Evolutionary conservation across 108 stramenopile genomes (phyloP).

Genomic region (Nannochloropsis oceanica): DNA sequence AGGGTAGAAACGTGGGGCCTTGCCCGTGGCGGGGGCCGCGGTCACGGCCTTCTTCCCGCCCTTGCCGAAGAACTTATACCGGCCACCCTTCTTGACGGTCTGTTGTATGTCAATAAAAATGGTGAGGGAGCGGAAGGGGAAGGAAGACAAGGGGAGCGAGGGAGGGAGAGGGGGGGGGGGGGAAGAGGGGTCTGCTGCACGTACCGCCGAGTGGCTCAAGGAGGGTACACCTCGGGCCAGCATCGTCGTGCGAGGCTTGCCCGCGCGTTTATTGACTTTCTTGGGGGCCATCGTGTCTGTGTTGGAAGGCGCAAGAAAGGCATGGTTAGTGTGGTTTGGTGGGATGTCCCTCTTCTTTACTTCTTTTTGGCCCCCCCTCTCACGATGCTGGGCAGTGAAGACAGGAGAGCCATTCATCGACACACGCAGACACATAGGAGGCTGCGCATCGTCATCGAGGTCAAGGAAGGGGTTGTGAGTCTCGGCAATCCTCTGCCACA

Average conservation of each 20-base stretch:
- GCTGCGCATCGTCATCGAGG: too few species aligned
- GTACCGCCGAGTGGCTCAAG: not conserved
- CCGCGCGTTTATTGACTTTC: not conserved
- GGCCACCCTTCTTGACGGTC: not conserved
- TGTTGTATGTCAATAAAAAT: not conserved
- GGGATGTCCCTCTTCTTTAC: too few species aligned
- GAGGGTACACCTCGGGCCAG: not conserved
- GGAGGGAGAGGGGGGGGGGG: not conserved
- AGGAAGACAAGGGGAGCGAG: not conserved
- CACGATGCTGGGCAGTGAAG: not conserved
- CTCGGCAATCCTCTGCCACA: too few species aligned
- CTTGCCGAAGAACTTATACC: not conserved
- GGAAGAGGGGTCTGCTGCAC: not conserved
- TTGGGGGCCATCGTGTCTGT: not conserved
- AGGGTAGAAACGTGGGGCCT: conserved; percentile 47
- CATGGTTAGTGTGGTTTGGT: not conserved
- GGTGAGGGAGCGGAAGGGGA: not conserved
- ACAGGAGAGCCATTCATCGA: too few species aligned
- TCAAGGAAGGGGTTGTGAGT: too few species aligned
- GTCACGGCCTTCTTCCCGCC: not conserved
- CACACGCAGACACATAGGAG: too few species aligned
- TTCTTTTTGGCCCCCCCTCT: not conserved
- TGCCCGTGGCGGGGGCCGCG: not conserved
- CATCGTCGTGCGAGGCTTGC: not conserved
- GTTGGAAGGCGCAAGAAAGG: not conserved